Percentiles rank a stretch among this genome's conserved stretches.
These are phyloP conservation scores for Cantharellus cinnabarinus DNA, from an alignment of 768 basidiomycete species.

Conservation along the genomic window DNA sequence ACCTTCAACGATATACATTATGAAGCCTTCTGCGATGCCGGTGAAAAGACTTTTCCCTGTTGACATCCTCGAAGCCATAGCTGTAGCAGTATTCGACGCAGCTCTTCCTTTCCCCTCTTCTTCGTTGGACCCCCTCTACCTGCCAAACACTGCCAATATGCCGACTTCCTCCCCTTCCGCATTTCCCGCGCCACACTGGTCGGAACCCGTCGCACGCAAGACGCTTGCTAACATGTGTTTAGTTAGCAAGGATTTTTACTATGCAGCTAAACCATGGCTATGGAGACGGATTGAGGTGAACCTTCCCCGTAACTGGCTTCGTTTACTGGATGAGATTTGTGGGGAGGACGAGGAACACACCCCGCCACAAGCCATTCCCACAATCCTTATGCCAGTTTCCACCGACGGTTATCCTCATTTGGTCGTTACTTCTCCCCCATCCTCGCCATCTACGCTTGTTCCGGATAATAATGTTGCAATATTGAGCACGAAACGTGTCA, in stretches of 20 bases:
- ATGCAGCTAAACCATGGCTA: conserved; percentile 69
- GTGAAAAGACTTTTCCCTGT: conserved; percentile 21
- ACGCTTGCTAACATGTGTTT: conserved; percentile 55
- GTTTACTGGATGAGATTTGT: conserved; percentile 58
- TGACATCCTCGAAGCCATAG: conserved; percentile 54
- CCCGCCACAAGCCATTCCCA: not conserved
- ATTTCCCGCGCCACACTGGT: conserved; percentile 47
- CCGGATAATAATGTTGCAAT: too few species aligned
- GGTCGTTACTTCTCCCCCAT: not conserved
- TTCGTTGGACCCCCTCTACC: conserved; percentile 53
- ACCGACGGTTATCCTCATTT: not conserved
- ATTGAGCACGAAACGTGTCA: too few species aligned
- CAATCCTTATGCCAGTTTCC: not conserved
- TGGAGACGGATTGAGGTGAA: conserved; percentile 72
- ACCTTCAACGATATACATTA: too few species aligned
- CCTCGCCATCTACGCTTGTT: too few species aligned
- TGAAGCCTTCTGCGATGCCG: too few species aligned
- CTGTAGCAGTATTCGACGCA: conserved; percentile 45
- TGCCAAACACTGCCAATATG: conserved; percentile 9
- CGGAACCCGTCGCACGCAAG: conserved; percentile 41
- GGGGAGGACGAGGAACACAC: conserved; percentile 27
- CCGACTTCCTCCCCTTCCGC: conserved; percentile 55
- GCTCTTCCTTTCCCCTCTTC: conserved; percentile 33
- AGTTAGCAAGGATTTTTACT: conserved; percentile 58
- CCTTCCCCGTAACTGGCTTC: conserved; percentile 66